Percentiles rank a stretch among this genome's conserved stretches.
These are phyloP conservation scores for Cordyceps fumosorosea DNA, from an alignment of 2,329 filamentous ascomycete species.

Conservation along the genomic window DNA sequence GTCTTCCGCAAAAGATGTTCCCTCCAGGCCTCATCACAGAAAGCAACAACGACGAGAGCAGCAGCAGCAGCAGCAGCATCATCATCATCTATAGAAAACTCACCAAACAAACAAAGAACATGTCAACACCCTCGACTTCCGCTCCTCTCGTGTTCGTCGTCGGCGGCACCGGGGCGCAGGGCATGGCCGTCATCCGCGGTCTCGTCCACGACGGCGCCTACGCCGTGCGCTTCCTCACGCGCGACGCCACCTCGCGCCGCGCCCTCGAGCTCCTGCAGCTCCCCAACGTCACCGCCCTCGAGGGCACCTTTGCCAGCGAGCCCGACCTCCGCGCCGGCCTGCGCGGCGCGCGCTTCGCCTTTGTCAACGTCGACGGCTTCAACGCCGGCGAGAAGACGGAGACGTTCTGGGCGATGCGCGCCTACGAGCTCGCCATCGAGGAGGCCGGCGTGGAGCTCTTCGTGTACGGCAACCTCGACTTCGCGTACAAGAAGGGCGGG, in stretches of 20 bases:
- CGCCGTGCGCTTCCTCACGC: constrained; percentile 39
- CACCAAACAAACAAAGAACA: neutral
- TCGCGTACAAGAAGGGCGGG: constrained; percentile 38
- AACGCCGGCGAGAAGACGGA: constrained; percentile 46
- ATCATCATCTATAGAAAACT: neutral
- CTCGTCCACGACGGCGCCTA: constrained; percentile 37
- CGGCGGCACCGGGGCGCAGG: constrained; percentile 46
- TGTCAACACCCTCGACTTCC: neutral
- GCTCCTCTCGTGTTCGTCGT: constrained; percentile 31
- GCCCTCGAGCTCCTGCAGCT: constrained; percentile 36
- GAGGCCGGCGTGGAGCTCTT: constrained; percentile 36
- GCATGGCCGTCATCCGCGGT: constrained; percentile 38
- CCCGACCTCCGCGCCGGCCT: constrained; percentile 36
- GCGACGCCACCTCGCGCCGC: constrained; percentile 34
- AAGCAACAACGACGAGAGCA: neutral
- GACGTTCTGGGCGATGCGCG: constrained; percentile 40
- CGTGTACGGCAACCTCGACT: constrained; percentile 44
- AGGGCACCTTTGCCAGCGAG: constrained; percentile 43
- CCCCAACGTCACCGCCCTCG: constrained; percentile 39
- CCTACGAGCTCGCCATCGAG: constrained; percentile 36
- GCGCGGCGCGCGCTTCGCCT: constrained; percentile 40
- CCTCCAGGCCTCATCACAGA: neutral
- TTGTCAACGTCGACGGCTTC: constrained; percentile 49
- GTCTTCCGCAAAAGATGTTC: neutral
- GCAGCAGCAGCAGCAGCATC: too few species aligned